Evolutionary conservation across 2,329 filamentous ascomycete genomes (phyloP).

Genomic region (Trichoderma sp.): DNA sequence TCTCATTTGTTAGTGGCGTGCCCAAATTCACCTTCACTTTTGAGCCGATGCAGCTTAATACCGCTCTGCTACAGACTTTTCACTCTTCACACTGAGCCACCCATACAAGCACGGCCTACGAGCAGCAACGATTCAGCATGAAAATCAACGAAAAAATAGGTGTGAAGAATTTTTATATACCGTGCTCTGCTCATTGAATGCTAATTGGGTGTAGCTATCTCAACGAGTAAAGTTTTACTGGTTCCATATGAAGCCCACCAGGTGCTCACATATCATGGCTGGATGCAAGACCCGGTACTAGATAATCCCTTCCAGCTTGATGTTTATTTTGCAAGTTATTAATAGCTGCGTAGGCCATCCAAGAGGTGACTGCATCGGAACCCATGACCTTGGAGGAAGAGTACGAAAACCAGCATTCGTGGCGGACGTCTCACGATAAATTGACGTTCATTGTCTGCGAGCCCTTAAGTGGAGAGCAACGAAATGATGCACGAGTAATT

Average conservation of each 20-base stretch:
- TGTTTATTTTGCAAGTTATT: neutral
- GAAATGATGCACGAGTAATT: slow-evolving; percentile 10
- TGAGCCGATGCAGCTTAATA: neutral
- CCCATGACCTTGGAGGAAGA: slow-evolving; percentile 78
- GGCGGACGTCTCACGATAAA: slow-evolving; percentile 81
- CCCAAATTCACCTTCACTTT: neutral
- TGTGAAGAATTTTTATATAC: slow-evolving; percentile 26
- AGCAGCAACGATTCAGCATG: slow-evolving; percentile 39
- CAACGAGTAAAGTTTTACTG: slow-evolving; percentile 66
- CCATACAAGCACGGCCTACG: neutral
- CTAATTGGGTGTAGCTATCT: slow-evolving; percentile 57
- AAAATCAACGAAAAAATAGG: slow-evolving; percentile 49
- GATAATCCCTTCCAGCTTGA: neutral
- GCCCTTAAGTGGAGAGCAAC: slow-evolving; percentile 36
- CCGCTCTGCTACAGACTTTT: neutral
- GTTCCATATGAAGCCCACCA: slow-evolving; percentile 84
- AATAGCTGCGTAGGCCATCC: slow-evolving; percentile 61
- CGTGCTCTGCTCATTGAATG: too few species aligned
- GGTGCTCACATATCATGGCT: slow-evolving; percentile 79
- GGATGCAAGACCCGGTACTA: slow-evolving; percentile 82
- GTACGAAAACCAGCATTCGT: slow-evolving; percentile 86
- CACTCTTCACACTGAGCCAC: neutral
- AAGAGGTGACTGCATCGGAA: slow-evolving; percentile 83
- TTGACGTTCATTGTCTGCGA: slow-evolving; percentile 86
- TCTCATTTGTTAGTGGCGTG: neutral